Evolutionary conservation across 768 basidiomycete species (phyloP).

Genomic region (Boletus rubescentipes): DNA sequence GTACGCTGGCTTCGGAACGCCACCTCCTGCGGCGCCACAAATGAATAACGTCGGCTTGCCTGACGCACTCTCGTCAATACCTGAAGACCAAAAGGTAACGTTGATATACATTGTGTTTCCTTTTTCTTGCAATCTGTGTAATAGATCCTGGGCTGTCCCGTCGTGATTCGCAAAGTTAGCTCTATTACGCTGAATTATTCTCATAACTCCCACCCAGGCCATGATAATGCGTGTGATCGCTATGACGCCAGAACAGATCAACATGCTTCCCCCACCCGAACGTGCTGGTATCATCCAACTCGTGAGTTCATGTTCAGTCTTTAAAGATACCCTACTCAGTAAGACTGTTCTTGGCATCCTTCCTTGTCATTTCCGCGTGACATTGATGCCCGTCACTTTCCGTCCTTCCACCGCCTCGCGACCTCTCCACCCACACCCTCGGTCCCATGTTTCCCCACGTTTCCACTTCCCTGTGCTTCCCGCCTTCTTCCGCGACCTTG

Average conservation of each 20-base stretch:
- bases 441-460: constrained; percentile 13
- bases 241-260: constrained; percentile 86
- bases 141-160: not conserved
- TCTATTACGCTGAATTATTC: constrained; percentile 5
- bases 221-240: constrained; percentile 76
- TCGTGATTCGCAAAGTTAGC: not conserved
- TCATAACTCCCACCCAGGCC: constrained; percentile 40
- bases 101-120: constrained; percentile 8
- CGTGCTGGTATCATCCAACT: constrained; percentile 79
- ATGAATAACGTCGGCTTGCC: constrained; percentile 34
- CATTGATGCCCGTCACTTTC: constrained; percentile 25
- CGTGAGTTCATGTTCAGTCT: constrained; percentile 46
- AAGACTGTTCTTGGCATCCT: constrained; percentile 3
- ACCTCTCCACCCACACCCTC: constrained; percentile 3
- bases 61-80: constrained; percentile 56
- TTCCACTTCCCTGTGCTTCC: constrained; percentile 6
- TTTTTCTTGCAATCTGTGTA: constrained; percentile 2
- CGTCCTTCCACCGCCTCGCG: constrained; percentile 13
- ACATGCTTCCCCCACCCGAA: constrained; percentile 68
- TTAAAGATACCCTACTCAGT: constrained; percentile 9
- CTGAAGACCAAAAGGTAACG: constrained; percentile 67
- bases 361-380: constrained; percentile 23
- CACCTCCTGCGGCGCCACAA: constrained; percentile 23
- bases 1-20: constrained; percentile 23
- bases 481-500: constrained; percentile 15